Conservation (phyloP, 108 stramenopile genomes). For the Cyclotella cryptica region DNA sequence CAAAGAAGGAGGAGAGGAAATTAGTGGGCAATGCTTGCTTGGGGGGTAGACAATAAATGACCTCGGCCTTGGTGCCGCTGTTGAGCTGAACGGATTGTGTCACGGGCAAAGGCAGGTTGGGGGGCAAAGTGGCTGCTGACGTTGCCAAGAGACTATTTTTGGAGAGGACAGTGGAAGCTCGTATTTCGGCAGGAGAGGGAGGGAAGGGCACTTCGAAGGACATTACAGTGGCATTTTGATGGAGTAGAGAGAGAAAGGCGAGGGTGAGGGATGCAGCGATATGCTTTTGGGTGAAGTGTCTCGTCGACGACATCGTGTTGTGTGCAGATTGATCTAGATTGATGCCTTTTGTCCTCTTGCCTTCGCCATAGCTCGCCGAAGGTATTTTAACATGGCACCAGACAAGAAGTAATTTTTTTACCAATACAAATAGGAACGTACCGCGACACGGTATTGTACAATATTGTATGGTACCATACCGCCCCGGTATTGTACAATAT, state of each 20-base stretch:
- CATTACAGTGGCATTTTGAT: background rate
- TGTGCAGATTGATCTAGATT: background rate
- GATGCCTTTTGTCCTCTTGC: too few relatives aligned
- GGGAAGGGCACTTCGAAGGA: constrained; percentile 24
- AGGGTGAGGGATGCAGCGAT: background rate
- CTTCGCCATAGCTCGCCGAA: too few relatives aligned
- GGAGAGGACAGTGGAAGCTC: constrained; percentile 21
- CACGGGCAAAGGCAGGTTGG: constrained; percentile 6
- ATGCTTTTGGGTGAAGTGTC: background rate
- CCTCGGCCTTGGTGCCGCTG: constrained; percentile 49
- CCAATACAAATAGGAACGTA: too few relatives aligned
- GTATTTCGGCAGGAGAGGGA: constrained; percentile 24
- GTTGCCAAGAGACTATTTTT: background rate
- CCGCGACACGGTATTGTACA: too few relatives aligned
- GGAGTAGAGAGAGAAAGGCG: background rate
- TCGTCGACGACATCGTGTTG: background rate
- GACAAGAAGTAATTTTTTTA: too few relatives aligned
- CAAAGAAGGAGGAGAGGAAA: constrained; percentile 23
- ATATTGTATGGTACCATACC: too few relatives aligned
- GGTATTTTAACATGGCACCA: too few relatives aligned
- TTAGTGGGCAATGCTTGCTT: constrained; percentile 5
- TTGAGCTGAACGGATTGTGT: constrained; percentile 22
- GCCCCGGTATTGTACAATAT: too few relatives aligned
- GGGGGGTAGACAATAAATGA: constrained; percentile 32
- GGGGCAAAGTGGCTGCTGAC: background rate